Evolutionary conservation across 208 protist genomes (phyloP), one percentile per base, ranked within the genome.

Genomic region (Leishmania arabica): DNA sequence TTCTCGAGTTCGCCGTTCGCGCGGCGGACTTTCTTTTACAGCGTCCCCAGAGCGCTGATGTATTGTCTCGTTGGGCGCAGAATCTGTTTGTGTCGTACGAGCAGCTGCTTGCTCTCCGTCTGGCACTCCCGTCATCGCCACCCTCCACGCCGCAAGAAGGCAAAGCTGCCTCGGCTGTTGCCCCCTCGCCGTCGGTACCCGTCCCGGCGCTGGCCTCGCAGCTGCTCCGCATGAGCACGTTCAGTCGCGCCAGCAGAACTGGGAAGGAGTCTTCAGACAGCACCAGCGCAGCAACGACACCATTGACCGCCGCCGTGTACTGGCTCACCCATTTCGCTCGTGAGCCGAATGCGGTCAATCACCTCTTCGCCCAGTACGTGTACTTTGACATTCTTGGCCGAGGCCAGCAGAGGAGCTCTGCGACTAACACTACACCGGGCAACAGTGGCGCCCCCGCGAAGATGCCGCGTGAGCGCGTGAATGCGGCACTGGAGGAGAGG

Each of bases 361-460:
- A 60, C 2, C 76, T 79, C 64, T 79, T 79, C 45, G 76, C 60
- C 4, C 76, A 56, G 76, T 79, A 79, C 60, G 62, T 79, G 13
- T 79, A 62, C 76, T 31, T 71, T 45, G 76, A 79, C 64, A 71
- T 79, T 15, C 34, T 79, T 17, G 6, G 62, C 27, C 37, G 62
- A 24, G 64, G 76, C 47, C 19, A n/a, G 34, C 27, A 45, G 11
- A 15, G 49, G 27, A 34, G 21, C 34, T 34, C 45, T 47, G 3
- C 58, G 34, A 13, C 56, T n/a, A 24, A 3, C 64, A 13, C 21
- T 37, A 2, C 56, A 31, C 42, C 40, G 2, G 1, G 27, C 17
- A 49, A 24, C 9, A 47, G 21, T 24, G 58, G 15, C 24, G 56
- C 15, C 27, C 2, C 40, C 3, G 37, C 27, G 17, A 69, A 53